Evolutionary conservation across 805 yeast species (phyloP).

Genomic region (Cyberlindnera amylophila): DNA sequence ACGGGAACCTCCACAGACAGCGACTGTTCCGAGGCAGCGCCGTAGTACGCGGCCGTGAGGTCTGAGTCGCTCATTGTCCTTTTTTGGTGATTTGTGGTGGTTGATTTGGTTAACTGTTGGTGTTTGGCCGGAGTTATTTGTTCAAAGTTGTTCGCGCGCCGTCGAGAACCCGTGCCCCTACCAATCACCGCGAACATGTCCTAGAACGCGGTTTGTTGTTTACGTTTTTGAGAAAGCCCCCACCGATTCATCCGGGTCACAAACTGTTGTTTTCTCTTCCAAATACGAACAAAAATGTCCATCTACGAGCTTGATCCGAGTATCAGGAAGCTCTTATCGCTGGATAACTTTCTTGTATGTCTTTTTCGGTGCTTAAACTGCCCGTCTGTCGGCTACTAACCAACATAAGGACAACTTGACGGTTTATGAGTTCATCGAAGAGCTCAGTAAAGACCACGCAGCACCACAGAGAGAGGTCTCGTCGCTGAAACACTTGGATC

Average conservation of each 20-base stretch:
- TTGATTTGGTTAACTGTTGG: background rate
- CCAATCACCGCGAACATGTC: too few relatives aligned
- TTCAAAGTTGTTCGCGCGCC: too few relatives aligned
- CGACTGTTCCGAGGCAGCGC: slow-evolving; percentile 4
- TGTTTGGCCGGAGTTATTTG: background rate
- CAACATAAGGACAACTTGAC: slow-evolving; percentile 58
- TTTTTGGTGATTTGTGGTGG: background rate
- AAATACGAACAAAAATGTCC: slow-evolving; percentile 22
- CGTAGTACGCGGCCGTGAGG: slow-evolving; percentile 14
- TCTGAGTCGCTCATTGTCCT: slow-evolving; percentile 4
- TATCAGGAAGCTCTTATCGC: slow-evolving; percentile 48
- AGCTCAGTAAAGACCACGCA: slow-evolving; percentile 65
- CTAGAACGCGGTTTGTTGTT: too few relatives aligned
- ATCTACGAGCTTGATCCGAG: slow-evolving; percentile 63
- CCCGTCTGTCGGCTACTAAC: too few relatives aligned
- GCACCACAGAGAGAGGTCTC: slow-evolving; percentile 47
- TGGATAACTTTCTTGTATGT: slow-evolving; percentile 53
- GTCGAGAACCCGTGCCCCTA: too few relatives aligned
- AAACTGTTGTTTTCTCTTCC: too few relatives aligned
- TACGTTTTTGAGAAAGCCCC: too few relatives aligned
- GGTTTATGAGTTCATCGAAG: slow-evolving; percentile 77
- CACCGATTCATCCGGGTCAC: too few relatives aligned
- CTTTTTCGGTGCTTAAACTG: too few relatives aligned
- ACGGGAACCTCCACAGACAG: slow-evolving; percentile 57
- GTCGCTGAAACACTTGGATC: slow-evolving; percentile 58